Evolutionary conservation across 176 grass and related monocot species (phyloP).

Genomic region (Eremochloa ophiuroides): DNA sequence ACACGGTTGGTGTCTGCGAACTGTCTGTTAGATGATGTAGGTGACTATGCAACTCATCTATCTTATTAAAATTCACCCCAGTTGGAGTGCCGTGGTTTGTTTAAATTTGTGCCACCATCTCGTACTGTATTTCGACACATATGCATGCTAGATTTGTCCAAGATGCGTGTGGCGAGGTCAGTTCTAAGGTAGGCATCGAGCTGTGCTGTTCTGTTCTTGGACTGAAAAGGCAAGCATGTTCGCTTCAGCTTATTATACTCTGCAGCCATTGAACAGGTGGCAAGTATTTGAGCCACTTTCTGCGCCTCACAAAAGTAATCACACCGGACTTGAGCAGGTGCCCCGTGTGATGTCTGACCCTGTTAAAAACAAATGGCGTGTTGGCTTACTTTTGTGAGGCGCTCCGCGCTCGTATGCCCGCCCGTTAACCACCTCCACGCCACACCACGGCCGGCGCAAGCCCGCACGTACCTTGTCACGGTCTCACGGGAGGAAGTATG

Average conservation of each 20-base stretch:
- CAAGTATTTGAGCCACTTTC: no score
- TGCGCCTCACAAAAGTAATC: no score
- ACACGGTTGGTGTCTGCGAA: neutral
- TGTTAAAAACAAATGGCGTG: no score
- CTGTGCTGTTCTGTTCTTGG: neutral
- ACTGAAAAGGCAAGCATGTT: neutral
- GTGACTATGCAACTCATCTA: neutral
- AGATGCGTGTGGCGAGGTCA: neutral
- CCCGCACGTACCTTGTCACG: no score
- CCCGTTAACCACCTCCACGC: no score
- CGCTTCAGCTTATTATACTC: no score
- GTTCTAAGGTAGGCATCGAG: neutral
- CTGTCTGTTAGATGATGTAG: slow-evolving; percentile 9
- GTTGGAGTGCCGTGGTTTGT: neutral
- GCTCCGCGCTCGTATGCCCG: no score
- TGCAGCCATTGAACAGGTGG: no score
- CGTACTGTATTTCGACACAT: neutral
- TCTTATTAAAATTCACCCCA: neutral
- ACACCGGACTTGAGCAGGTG: no score
- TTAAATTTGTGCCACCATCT: neutral
- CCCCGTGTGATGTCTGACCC: no score
- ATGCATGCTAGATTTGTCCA: neutral
- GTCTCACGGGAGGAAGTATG: neutral
- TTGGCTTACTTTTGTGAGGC: no score
- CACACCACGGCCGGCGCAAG: no score